Evolutionary conservation across 192 early-diverging fungal species (phyloP).

Genomic region (Kappamyces sp.): DNA sequence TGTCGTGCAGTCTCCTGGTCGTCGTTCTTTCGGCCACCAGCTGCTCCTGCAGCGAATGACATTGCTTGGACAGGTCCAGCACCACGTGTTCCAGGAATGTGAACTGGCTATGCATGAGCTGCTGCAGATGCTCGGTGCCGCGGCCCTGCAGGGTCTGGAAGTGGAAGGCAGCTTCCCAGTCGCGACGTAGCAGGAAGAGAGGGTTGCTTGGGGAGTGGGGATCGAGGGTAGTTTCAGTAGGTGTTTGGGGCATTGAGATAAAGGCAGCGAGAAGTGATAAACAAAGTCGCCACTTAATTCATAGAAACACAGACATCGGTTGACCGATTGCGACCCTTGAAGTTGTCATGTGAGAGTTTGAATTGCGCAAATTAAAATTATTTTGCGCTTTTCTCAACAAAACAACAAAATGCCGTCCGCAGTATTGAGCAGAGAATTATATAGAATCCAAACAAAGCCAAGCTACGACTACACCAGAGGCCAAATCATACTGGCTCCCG

Average conservation of each 20-base stretch:
- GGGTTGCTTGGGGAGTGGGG: conserved; percentile 1
- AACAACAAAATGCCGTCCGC: no score
- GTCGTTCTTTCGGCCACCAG: neutral
- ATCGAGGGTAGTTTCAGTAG: neutral
- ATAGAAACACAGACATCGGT: no score
- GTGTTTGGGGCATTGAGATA: neutral
- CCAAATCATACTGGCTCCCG: conserved; percentile 7
- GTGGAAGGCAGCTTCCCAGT: conserved; percentile 2
- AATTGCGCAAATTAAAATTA: no score
- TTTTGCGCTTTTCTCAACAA: no score
- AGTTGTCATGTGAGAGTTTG: no score
- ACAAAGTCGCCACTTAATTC: conserved; percentile 3
- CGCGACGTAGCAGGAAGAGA: neutral
- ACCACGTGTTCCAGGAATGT: conserved; percentile 2
- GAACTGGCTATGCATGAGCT: conserved; percentile 7
- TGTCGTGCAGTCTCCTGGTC: neutral
- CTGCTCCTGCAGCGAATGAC: neutral
- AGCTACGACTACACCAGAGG: conserved; percentile 9
- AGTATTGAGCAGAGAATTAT: conserved; percentile 7
- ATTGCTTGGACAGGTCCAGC: neutral
- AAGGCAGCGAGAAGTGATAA: neutral
- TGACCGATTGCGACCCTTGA: no score
- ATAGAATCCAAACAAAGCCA: conserved; percentile 9
- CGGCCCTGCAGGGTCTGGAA: neutral
- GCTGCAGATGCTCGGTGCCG: conserved; percentile 4